Base-by-base conservation (phyloP, 140 eudicot genomes). In the Cichorium intybus region DNA sequence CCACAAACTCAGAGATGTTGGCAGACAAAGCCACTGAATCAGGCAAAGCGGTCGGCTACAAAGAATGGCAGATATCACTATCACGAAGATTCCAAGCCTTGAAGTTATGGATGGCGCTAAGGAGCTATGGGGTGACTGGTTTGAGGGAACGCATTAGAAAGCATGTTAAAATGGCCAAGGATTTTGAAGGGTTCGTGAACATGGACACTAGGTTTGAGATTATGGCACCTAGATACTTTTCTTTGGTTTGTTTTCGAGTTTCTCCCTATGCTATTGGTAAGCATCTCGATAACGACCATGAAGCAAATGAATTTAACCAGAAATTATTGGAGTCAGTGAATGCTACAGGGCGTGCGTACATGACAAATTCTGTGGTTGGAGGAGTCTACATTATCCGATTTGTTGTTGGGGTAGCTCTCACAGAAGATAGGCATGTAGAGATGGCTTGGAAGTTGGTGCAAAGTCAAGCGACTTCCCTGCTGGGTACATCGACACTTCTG, bases 21-120 rank as follows among this genome's bases (percentile, higher is more conserved):
- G 72, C 35, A 51, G 72, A 76, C 56, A 3, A 49, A 31, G 49
- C 34, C 4, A 49, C 46, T 20, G 60, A 64, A 3, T 49, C 23
- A 7, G 29, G 33, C 20, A 21, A 33, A 18, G 80, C 77, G 66
- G 82, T 76, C 33, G 83, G 73, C 21, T 81, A 62, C 75, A 81
- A 81, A 57, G 83, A 81, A 28, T 68, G 77, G 83, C 80, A 72
- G 55, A 57, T 81, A 21, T 28, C 68, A 2, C 45, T 77, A 5
- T 39, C 80, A 51, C 48, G 80, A 2, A 21, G 82, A 28, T 72
- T 81, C 41, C 53, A 81, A 18, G 68, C 86, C 4, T 65, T 81
- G 9, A 77, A 77, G 63, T 12, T 72, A 23, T 81, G 82, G 82
- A 70, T 81, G 24, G 77, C 77, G 39, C 35, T 81, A 8, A 17